Evolutionary conservation across 2,329 filamentous ascomycete species (phyloP), one percentile per base, ranked within the genome.

Genomic region (Neurospora crassa): DNA sequence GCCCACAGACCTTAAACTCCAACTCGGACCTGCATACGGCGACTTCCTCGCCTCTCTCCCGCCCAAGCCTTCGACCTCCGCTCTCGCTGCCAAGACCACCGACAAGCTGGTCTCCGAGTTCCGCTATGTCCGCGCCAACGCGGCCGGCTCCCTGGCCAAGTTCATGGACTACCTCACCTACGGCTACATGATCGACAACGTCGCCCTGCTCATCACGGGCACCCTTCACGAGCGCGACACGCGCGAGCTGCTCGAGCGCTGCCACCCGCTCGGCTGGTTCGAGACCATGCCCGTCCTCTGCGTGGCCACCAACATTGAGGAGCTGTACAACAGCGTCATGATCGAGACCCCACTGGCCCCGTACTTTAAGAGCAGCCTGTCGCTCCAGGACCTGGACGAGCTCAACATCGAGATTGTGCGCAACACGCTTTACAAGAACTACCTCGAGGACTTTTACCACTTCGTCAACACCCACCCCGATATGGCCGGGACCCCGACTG

Each of bases 171-270:
- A 97, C 82, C 86, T 99, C 73, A 99, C 96, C 1, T 99, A 99
- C 81, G 95, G 94, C 74, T 99, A 99, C 86, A 99, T 99, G 96
- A 99, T 99, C 82, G 96, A 99, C 84, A 99, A 99, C 78, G 94
- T 99, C 70, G 96, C 96, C 47, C 90, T 99, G 53, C 89, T 99
- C 78, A 99, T 99, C 82, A 99, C 96, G 29, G 96, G 96, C 74
- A 99, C 96, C 14, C 88, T 99, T 40, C 96, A 99, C 83, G 96
- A 99, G 84, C 90, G 96, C 80, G 96, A 99, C 81, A 99, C 96
- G 3, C 90, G 94, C 72, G 96, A 99, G 83, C 88, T 99, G 74
- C 85, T 99, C 70, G 96, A 98, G 79, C 88, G 96, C 81, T 99
- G 96, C 82, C 96, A 99, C 78, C 96, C 96, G 7, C 88, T 99